Conservation (phyloP, 768 basidiomycete species). For the Agaricus subrufescens region DNA sequence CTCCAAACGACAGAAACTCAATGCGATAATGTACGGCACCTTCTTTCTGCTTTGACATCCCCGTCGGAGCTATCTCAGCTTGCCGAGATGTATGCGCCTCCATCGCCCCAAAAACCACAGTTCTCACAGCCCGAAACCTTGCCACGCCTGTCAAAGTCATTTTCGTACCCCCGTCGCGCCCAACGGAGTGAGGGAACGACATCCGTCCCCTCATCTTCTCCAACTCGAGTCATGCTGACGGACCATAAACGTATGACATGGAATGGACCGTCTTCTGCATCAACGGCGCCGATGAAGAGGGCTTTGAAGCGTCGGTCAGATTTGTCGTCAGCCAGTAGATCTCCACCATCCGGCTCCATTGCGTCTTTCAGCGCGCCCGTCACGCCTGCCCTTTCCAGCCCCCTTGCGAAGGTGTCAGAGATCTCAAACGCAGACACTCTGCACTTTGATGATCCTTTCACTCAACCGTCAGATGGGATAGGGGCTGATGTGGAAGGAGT, state of each 20-base stretch:
- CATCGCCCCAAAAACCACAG: conserved; percentile 44
- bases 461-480: conserved; percentile 29
- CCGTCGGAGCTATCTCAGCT: conserved; percentile 71
- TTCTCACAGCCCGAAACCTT: conserved; percentile 17
- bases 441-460: conserved; percentile 11
- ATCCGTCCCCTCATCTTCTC: conserved; percentile 12
- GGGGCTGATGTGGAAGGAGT: conserved; percentile 22
- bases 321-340: conserved; percentile 1
- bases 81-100: conserved; percentile 85
- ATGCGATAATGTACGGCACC: conserved; percentile 76
- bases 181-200: conserved; percentile 21
- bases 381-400: conserved; percentile 20
- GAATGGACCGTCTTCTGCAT: conserved; percentile 49
- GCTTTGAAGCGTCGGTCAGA: conserved; percentile 38
- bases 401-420: conserved; percentile 17
- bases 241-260: conserved; percentile 65
- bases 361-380: conserved; percentile 22
- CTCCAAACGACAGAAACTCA: conserved; percentile 74
- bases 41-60: conserved; percentile 71
- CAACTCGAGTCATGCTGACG: conserved; percentile 17
- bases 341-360: background rate
- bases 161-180: conserved; percentile 18
- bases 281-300: conserved; percentile 38
- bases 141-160: too few species aligned
- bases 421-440: background rate